These are phyloP conservation scores for Leccinellum albellum DNA, from an alignment of 768 basidiomycete genomes.

Conservation along the genomic window DNA sequence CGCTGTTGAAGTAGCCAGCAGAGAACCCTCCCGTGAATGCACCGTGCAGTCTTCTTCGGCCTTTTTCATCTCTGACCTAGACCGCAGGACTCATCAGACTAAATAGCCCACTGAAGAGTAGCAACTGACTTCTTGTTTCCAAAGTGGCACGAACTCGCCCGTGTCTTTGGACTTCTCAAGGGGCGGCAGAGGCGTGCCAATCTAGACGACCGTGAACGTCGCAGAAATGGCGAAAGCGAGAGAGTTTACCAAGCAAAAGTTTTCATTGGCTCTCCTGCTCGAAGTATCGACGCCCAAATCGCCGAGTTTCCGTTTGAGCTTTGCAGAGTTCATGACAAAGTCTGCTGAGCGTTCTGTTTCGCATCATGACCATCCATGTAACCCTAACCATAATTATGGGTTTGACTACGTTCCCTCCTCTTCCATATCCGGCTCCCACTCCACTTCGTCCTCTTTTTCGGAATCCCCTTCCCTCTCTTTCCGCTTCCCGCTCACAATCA, in stretches of 20 bases:
- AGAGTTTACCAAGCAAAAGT: slow-evolving; percentile 71
- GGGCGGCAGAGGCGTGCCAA: slow-evolving; percentile 91
- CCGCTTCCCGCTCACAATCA: slow-evolving; percentile 31
- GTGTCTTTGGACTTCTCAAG: slow-evolving; percentile 92
- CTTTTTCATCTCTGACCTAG: slow-evolving; percentile 90
- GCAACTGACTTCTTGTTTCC: slow-evolving; percentile 90
- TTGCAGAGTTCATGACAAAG: slow-evolving; percentile 41
- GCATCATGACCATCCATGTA: background rate
- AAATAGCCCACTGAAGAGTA: slow-evolving; percentile 16
- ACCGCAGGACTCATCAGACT: slow-evolving; percentile 12
- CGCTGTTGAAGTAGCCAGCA: slow-evolving; percentile 95
- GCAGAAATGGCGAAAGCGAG: background rate
- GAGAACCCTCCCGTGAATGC: slow-evolving; percentile 99
- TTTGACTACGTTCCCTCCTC: background rate
- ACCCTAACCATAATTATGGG: slow-evolving; percentile 20
- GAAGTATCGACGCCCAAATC: slow-evolving; percentile 72
- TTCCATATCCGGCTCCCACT: slow-evolving; percentile 17
- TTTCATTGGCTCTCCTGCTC: slow-evolving; percentile 71
- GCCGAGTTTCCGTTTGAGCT: slow-evolving; percentile 82
- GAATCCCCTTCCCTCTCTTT: slow-evolving; percentile 33
- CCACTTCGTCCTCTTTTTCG: slow-evolving; percentile 33
- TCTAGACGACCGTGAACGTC: slow-evolving; percentile 41
- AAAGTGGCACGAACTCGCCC: slow-evolving; percentile 92
- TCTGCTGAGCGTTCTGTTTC: background rate
- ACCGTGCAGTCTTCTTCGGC: slow-evolving; percentile 88